Evolutionary conservation across 208 protist species (phyloP).

Genomic region (Acanthamoeba triangularis): DNA sequence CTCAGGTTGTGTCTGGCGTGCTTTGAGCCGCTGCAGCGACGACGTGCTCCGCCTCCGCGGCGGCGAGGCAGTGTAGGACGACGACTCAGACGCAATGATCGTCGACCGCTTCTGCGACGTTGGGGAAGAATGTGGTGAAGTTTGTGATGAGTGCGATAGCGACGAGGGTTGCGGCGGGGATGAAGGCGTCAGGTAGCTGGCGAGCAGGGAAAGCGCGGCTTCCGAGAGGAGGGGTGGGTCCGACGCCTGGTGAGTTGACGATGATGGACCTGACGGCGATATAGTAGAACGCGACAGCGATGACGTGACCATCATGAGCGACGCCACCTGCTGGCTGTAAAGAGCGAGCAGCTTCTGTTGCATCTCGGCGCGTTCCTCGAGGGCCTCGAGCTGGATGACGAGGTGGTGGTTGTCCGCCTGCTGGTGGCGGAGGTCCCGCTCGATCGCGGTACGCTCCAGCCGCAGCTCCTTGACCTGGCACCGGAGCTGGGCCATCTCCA

Average conservation of each 20-base stretch:
- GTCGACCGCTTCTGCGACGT: background rate
- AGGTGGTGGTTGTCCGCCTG: background rate
- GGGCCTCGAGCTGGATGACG: background rate
- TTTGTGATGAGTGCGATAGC: no score
- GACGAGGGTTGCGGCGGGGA: no score
- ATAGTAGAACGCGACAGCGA: background rate
- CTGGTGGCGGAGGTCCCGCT: background rate
- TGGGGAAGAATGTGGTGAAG: no score
- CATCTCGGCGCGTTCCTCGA: background rate
- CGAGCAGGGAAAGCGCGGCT: no score
- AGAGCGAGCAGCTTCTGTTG: background rate
- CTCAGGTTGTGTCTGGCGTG: background rate
- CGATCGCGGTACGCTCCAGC: background rate
- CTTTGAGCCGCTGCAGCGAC: background rate
- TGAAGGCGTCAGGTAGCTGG: no score
- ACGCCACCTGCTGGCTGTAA: background rate
- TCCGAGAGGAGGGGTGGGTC: no score
- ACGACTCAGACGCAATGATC: no score
- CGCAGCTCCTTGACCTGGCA: background rate
- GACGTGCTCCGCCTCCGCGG: background rate
- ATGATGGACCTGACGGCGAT: background rate
- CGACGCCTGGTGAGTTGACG: background rate
- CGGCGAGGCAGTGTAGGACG: background rate
- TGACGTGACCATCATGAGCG: background rate
- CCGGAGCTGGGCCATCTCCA: background rate